Base-by-base conservation (phyloP, 2,329 filamentous ascomycete species). In the Teratosphaeria pseudoeucalypti region DNA sequence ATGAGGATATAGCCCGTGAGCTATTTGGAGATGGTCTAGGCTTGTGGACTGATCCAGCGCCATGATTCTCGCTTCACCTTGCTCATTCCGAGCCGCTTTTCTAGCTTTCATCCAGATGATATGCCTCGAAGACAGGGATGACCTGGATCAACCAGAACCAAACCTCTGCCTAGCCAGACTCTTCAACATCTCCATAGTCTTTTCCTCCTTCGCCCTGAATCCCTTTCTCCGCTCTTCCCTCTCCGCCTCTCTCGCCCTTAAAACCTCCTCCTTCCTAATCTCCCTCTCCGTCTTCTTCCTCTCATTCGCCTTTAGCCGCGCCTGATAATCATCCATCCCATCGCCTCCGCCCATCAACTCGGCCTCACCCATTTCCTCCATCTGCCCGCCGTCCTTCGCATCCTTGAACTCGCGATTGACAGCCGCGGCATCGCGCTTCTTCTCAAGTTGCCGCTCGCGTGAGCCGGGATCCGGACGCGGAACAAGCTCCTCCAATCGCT, bases 401-500 rank as follows among this genome's bases (percentile, higher is more conserved):
- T 91, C 79, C 60, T 84, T 77, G 70, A 95, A 96, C 11, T 82
- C 81, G 29, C 85, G 82, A 77, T 95, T 86, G 65, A 86, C 84
- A 6, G 87, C 85, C 34, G 88, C 87, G 5, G 82, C 78, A 63
- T 88, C 87, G 37, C 81, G 82, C 64, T 86, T 87, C 81, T 96
- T 96, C 77, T 99, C 92, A 0, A 97, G 80, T 68, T 85, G 83
- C 11, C 92, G 85, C 75, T 96, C 92, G 54, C 86, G 85, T 0
- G 88, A 89, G 0, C 92, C 91, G 0, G 91, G 78, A 61, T 94
- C 90, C 0, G 92, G 90, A 11, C 90, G 88, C 0, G 92, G 92
- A 0, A 81, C 84, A 0, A 96, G 76, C 64, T 96, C 92, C 14
- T 96, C 90, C 0, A 94, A 79, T 0, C 82, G 82, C 58, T 88